Evolutionary conservation across 192 early-diverging fungal species (phyloP).

Genomic region (Coemansia sp.): DNA sequence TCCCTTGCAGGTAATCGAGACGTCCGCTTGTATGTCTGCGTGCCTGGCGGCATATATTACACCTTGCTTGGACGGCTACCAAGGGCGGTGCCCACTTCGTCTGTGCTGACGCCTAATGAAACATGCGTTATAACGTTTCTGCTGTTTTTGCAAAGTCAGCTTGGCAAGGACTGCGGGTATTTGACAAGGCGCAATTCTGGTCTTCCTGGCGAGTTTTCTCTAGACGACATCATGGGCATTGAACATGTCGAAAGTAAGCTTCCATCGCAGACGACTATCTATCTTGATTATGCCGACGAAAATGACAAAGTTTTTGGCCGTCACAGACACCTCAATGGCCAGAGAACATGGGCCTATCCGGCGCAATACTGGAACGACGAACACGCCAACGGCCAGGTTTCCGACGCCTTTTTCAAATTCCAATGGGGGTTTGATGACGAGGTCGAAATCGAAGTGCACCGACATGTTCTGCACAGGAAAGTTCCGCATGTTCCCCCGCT

Average conservation of each 20-base stretch:
- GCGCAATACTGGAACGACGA: too few relatives aligned
- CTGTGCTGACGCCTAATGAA: not conserved
- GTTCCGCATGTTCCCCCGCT: slow-evolving; percentile 2
- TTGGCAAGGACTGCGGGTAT: not conserved
- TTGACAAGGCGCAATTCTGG: not conserved
- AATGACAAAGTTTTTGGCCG: not conserved
- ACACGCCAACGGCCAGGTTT: too few relatives aligned
- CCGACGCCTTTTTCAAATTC: not conserved
- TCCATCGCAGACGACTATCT: not conserved
- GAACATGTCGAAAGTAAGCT: not conserved
- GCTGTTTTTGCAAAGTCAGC: not conserved
- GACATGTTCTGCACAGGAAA: not conserved
- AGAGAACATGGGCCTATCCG: slow-evolving; percentile 3
- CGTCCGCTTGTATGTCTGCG: not conserved
- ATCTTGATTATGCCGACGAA: not conserved
- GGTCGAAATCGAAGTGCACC: not conserved
- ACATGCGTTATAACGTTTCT: not conserved
- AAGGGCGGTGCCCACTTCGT: not conserved
- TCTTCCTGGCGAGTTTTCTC: not conserved
- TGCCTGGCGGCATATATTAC: not conserved
- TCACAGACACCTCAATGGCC: not conserved
- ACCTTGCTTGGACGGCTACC: not conserved
- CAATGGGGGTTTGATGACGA: not conserved
- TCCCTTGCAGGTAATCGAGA: not conserved
- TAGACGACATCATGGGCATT: not conserved